phyloP scores from a whole-genome alignment of 1,284 basidiomycete genomes.

The Peniophora sp. region DNA sequence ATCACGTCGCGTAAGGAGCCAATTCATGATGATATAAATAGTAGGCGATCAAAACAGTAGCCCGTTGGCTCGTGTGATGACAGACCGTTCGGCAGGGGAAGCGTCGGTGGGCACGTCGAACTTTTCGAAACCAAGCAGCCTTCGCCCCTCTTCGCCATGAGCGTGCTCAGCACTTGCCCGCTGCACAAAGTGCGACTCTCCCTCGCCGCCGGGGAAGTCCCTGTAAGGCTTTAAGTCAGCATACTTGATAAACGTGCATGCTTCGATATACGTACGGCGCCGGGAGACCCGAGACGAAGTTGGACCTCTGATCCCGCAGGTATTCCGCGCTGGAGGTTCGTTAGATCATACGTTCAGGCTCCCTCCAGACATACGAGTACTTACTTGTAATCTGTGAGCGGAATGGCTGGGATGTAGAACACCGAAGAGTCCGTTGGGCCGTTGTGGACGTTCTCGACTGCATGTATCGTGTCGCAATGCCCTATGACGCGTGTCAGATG shows the following conservation, averaged over 20 bases:
- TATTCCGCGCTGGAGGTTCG: conserved; percentile 41
- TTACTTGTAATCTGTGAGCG: conserved; percentile 59
- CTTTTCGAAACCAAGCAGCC: conserved; percentile 25
- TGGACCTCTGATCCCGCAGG: conserved; percentile 48
- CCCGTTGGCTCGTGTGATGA: conserved; percentile 17
- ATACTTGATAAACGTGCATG: no score
- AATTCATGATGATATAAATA: no score
- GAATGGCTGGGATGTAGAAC: conserved; percentile 74
- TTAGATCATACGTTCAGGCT: no score
- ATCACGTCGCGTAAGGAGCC: no score
- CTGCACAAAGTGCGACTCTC: conserved; percentile 52
- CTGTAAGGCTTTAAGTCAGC: conserved; percentile 20
- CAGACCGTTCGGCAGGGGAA: conserved; percentile 13
- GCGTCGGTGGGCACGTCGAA: conserved; percentile 16
- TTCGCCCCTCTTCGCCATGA: conserved; percentile 22
- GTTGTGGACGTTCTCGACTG: conserved; percentile 57
- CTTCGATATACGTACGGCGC: conserved; percentile 38
- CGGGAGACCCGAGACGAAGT: conserved; percentile 50
- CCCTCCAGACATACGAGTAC: conserved; percentile 15
- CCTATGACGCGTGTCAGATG: no score
- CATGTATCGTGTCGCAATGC: conserved; percentile 64
- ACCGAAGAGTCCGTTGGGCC: conserved; percentile 66
- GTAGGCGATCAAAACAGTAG: no score
- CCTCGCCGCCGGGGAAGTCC: conserved; percentile 71
- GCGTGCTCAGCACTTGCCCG: conserved; percentile 39